Conservation (phyloP, 2,329 filamentous ascomycete species). For the Aspergillus hortae region DNA sequence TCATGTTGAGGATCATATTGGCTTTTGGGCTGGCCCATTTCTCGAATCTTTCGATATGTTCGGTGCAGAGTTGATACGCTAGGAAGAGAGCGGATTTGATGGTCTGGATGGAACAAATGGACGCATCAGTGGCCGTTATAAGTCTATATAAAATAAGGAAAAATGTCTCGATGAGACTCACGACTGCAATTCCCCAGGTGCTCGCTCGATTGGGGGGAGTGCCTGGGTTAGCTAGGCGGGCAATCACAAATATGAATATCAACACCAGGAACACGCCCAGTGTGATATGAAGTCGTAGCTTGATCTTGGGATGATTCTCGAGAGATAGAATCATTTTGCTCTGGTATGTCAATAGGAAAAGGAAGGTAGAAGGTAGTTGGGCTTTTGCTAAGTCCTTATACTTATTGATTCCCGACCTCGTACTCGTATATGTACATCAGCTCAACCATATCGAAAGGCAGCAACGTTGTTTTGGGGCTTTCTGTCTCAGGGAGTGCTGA, state of each 20-base stretch:
- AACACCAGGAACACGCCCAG: constrained; percentile 18
- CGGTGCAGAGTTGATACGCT: constrained; percentile 18
- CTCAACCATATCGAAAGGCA: too few species aligned
- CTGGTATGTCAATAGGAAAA: too few species aligned
- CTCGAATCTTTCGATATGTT: constrained; percentile 15
- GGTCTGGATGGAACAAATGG: constrained; percentile 7
- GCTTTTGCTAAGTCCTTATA: too few species aligned
- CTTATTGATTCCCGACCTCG: too few species aligned
- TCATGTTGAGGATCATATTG: constrained; percentile 18
- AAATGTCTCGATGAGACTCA: neutral
- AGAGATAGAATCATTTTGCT: neutral
- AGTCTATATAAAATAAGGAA: too few species aligned
- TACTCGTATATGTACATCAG: too few species aligned
- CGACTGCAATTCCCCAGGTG: constrained; percentile 21
- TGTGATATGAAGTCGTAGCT: constrained; percentile 12
- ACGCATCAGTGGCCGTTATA: neutral
- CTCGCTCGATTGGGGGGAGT: constrained; percentile 14
- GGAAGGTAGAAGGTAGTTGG: too few species aligned
- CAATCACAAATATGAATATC: constrained; percentile 8
- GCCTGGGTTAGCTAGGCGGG: constrained; percentile 16
- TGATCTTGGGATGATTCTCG: constrained; percentile 4
- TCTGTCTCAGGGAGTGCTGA: too few species aligned
- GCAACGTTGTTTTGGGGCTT: too few species aligned
- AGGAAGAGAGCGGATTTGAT: constrained; percentile 22
- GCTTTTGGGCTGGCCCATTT: constrained; percentile 20